Conservation (phyloP, 202 grass and related monocot genomes). For the Brachypodium distachyon region DNA sequence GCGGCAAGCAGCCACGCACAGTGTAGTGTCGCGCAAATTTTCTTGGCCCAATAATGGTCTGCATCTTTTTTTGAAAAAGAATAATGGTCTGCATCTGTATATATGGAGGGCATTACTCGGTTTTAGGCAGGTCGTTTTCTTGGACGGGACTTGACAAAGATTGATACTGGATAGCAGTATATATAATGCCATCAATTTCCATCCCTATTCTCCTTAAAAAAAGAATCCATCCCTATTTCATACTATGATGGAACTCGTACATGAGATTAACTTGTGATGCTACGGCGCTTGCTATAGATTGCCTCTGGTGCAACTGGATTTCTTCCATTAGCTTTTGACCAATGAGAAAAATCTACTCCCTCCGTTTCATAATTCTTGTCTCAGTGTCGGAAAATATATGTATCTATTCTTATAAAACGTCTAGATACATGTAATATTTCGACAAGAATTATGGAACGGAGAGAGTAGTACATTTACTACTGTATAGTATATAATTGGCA, state of each 20-base stretch:
- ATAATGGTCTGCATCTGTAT: neutral
- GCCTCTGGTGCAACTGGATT: neutral
- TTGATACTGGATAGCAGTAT: slow-evolving; percentile 26
- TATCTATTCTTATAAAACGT: too few species aligned
- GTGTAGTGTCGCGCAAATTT: too few species aligned
- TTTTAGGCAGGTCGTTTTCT: slow-evolving; percentile 1
- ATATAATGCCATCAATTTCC: slow-evolving; percentile 29
- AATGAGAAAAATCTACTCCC: too few species aligned
- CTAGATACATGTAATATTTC: too few species aligned
- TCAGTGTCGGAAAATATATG: too few species aligned
- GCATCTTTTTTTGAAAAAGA: too few species aligned
- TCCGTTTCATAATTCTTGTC: too few species aligned
- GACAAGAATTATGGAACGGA: too few species aligned
- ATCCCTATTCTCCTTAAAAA: neutral
- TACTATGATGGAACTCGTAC: neutral
- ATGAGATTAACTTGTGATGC: slow-evolving; percentile 10
- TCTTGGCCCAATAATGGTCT: too few species aligned
- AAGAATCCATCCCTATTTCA: too few species aligned
- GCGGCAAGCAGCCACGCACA: too few species aligned
- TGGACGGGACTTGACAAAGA: slow-evolving; percentile 19
- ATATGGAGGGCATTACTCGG: neutral
- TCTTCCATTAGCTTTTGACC: neutral
- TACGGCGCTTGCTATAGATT: neutral
- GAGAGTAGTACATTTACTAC: too few species aligned
- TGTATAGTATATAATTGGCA: neutral